Evolutionary conservation across 441 rosid species (phyloP).

Genomic region (Euphorbia corollata): DNA sequence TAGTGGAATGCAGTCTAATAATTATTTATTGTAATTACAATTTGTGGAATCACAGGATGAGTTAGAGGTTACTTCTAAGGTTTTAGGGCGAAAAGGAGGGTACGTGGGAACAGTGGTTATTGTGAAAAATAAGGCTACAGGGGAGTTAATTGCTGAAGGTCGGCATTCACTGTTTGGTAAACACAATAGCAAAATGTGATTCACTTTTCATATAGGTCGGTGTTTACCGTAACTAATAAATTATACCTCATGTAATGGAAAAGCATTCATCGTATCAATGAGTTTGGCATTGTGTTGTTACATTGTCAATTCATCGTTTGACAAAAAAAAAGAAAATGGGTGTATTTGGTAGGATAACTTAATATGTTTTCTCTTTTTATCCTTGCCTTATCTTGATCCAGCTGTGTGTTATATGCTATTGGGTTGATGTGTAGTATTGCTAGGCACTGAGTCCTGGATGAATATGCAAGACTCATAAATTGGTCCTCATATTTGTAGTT

Average conservation of each 20-base stretch:
- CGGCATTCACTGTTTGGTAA: constrained; percentile 74
- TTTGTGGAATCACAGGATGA: constrained; percentile 49
- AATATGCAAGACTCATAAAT: neutral
- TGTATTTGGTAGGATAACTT: neutral
- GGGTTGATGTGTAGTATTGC: neutral
- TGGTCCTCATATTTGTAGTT: too few relatives aligned
- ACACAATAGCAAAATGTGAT: constrained; percentile 60
- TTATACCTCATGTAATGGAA: neutral
- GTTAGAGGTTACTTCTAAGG: constrained; percentile 58
- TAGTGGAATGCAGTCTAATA: neutral
- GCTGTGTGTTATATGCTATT: neutral
- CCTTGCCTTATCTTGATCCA: neutral
- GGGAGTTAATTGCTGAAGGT: constrained; percentile 82
- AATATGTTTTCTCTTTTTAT: neutral
- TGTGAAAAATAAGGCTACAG: constrained; percentile 55
- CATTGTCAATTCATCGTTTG: too few relatives aligned
- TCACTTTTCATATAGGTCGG: neutral
- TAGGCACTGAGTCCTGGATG: neutral
- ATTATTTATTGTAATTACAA: neutral
- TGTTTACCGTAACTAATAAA: neutral
- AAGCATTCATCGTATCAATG: neutral
- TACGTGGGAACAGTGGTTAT: constrained; percentile 59
- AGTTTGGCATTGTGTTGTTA: neutral
- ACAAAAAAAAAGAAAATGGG: too few relatives aligned
- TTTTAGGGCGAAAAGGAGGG: constrained; percentile 58